Conservation (phyloP, 768 basidiomycete genomes). For the Suillus subalutaceus region DNA sequence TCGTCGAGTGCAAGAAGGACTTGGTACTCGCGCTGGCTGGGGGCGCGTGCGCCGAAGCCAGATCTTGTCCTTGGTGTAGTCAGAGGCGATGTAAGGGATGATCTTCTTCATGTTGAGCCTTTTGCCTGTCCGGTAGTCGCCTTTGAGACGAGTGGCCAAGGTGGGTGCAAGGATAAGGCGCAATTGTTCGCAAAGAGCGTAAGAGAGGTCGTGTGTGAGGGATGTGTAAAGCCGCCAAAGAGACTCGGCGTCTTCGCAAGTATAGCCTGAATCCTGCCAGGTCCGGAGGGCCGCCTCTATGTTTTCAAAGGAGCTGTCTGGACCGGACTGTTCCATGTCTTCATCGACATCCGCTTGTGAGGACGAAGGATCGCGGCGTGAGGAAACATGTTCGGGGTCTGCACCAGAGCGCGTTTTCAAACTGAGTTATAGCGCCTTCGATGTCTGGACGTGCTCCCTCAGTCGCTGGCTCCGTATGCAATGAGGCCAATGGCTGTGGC, state of each 20-base stretch:
- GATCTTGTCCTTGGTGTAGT: slow-evolving; percentile 99
- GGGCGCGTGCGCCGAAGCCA: slow-evolving; percentile 96
- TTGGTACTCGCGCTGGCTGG: slow-evolving; percentile 94
- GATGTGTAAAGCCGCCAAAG: slow-evolving; percentile 94
- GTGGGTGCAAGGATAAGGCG: slow-evolving; percentile 97
- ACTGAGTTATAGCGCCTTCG: slow-evolving; percentile 52
- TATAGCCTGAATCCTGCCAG: slow-evolving; percentile 45
- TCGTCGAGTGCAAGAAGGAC: slow-evolving; percentile 94
- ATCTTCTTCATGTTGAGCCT: slow-evolving; percentile 99
- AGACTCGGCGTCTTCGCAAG: slow-evolving; percentile 58
- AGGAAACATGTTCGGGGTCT: slow-evolving; percentile 11
- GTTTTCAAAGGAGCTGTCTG: slow-evolving; percentile 18
- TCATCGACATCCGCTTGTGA: slow-evolving; percentile 36
- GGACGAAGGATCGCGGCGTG: slow-evolving; percentile 28
- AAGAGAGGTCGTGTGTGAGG: slow-evolving; percentile 88
- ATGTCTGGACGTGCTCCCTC: slow-evolving; percentile 33
- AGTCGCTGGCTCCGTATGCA: slow-evolving; percentile 32
- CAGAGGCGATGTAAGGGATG: slow-evolving; percentile 96
- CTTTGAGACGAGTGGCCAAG: slow-evolving; percentile 88
- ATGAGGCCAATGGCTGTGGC: slow-evolving; percentile 25
- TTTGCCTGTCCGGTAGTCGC: slow-evolving; percentile 97
- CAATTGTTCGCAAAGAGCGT: slow-evolving; percentile 92
- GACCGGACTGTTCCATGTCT: slow-evolving; percentile 21
- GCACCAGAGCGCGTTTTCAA: slow-evolving; percentile 22
- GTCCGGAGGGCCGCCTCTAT: slow-evolving; percentile 28